Conservation (phyloP, 352 stramenopile genomes). For the Globisporangium barbulae region DNA sequence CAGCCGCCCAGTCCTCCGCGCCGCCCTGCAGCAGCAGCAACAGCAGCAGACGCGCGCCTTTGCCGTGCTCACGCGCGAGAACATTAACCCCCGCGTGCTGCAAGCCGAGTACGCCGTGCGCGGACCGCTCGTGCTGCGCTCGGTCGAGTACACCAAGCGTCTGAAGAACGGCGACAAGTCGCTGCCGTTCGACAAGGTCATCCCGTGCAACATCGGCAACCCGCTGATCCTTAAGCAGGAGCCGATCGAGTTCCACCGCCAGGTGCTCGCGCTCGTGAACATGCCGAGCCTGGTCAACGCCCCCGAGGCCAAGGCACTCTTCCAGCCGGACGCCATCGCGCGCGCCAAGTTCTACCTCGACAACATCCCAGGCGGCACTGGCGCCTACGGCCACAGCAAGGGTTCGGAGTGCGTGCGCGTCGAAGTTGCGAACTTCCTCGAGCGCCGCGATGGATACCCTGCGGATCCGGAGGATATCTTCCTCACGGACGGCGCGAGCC, state of each 20-base stretch:
- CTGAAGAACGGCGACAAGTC: conserved; percentile 62
- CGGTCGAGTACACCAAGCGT: conserved; percentile 70
- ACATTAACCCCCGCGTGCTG: conserved; percentile 76
- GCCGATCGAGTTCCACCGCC: conserved; percentile 92
- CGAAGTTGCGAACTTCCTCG: conserved; percentile 89
- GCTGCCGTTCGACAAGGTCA: conserved; percentile 92
- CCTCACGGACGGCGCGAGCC: conserved; percentile 96
- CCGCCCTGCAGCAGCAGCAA: conserved; percentile 2
- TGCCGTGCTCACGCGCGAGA: conserved; percentile 70
- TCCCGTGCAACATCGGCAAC: conserved; percentile 98
- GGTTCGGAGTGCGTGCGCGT: conserved; percentile 84
- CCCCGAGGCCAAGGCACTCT: conserved; percentile 76
- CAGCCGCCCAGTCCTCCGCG: conserved; percentile 10
- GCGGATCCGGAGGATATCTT: conserved; percentile 95
- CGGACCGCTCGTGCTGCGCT: conserved; percentile 80
- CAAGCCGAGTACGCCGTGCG: conserved; percentile 88
- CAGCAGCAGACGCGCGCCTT: conserved; percentile 34
- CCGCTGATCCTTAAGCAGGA: conserved; percentile 94
- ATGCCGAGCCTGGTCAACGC: conserved; percentile 85
- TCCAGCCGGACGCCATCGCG: conserved; percentile 83
- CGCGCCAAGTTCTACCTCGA: conserved; percentile 87
- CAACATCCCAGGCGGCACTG: conserved; percentile 85
- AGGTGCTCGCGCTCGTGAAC: conserved; percentile 91
- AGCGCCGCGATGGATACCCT: conserved; percentile 86
- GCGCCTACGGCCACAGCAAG: conserved; percentile 93